A percentile compares a stretch with the other conserved stretches of the same genome.
Conservation (phyloP, 352 stramenopile genomes). For the Peronosclerospora sorghi region DNA sequence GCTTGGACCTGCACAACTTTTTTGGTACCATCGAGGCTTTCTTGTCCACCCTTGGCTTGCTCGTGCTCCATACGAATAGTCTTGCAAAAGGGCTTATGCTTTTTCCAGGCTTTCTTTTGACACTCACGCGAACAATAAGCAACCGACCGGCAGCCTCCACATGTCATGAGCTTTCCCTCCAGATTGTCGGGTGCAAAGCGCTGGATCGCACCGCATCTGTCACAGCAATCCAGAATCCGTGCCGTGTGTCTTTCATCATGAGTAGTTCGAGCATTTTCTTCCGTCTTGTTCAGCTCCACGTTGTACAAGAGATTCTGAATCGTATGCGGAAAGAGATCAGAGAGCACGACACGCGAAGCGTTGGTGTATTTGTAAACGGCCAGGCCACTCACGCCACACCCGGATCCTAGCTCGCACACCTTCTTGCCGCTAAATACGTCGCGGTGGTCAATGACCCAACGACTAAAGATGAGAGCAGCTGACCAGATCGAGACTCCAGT, state of each 20-base stretch:
- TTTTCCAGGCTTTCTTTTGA: conserved; percentile 82
- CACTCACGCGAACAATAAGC: conserved; percentile 80
- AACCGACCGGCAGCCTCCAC: conserved; percentile 53
- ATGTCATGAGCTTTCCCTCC: conserved; percentile 83
- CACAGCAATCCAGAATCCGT: conserved; percentile 31
- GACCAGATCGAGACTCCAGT: conserved; percentile 85
- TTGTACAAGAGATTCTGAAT: conserved; percentile 79
- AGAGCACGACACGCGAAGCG: conserved; percentile 65
- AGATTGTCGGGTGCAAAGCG: conserved; percentile 71
- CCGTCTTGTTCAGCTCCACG: conserved; percentile 55
- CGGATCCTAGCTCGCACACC: conserved; percentile 75
- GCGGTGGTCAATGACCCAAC: conserved; percentile 68
- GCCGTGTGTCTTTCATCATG: conserved; percentile 22
- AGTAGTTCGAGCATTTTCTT: conserved; percentile 8
- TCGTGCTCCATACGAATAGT: conserved; percentile 35
- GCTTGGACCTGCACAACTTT: conserved; percentile 47
- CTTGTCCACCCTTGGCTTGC: conserved; percentile 10
- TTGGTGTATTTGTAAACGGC: conserved; percentile 70
- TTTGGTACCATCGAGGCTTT: conserved; percentile 5
- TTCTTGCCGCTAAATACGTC: conserved; percentile 53
- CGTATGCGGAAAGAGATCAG: conserved; percentile 74
- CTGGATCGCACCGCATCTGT: conserved; percentile 60
- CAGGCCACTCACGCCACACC: conserved; percentile 74
- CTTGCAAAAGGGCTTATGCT: conserved; percentile 78
- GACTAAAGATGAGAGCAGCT: conserved; percentile 74